Percentiles rank a stretch among this genome's conserved stretches.
These are phyloP conservation scores for Dendrobium officinale DNA, from an alignment of 106 monocot species.

Conservation along the genomic window DNA sequence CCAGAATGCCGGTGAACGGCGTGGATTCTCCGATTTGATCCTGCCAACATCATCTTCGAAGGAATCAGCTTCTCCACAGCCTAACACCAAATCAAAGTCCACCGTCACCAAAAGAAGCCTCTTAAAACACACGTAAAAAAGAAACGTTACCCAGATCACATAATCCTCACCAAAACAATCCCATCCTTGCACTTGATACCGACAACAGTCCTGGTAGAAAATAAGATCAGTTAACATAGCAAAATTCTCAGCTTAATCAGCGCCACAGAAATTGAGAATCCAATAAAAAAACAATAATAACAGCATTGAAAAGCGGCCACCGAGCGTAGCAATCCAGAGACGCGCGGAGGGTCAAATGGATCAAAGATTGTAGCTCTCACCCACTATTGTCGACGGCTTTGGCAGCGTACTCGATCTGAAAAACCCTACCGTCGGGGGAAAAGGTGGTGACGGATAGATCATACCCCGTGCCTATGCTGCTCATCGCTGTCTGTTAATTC, in stretches of 20 bases:
- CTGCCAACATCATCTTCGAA: slow-evolving; percentile 65
- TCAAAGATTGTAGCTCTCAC: slow-evolving; percentile 19
- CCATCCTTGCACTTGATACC: slow-evolving; percentile 99
- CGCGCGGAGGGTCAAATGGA: background rate
- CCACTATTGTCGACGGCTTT: slow-evolving; percentile 99
- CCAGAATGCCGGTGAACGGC: slow-evolving; percentile 61
- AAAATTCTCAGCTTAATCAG: background rate
- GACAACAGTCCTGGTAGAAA: slow-evolving; percentile 58
- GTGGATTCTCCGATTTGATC: slow-evolving; percentile 68
- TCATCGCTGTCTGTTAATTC: slow-evolving; percentile 32
- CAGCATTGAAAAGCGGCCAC: background rate
- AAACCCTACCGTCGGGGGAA: slow-evolving; percentile 93
- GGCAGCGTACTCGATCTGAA: slow-evolving; percentile 97
- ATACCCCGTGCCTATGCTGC: slow-evolving; percentile 97
- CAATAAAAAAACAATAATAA: too few relatives aligned
- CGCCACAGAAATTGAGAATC: too few relatives aligned
- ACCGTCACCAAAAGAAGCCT: background rate
- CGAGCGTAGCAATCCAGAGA: background rate
- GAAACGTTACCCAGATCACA: background rate
- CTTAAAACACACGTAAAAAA: background rate
- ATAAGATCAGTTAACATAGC: background rate
- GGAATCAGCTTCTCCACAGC: slow-evolving; percentile 71
- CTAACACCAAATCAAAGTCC: slow-evolving; percentile 25
- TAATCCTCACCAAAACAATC: slow-evolving; percentile 59
- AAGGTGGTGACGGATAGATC: slow-evolving; percentile 96